These are phyloP conservation scores for Shiraia sp. DNA, from an alignment of 2,329 filamentous ascomycete species.

Conservation along the genomic window DNA sequence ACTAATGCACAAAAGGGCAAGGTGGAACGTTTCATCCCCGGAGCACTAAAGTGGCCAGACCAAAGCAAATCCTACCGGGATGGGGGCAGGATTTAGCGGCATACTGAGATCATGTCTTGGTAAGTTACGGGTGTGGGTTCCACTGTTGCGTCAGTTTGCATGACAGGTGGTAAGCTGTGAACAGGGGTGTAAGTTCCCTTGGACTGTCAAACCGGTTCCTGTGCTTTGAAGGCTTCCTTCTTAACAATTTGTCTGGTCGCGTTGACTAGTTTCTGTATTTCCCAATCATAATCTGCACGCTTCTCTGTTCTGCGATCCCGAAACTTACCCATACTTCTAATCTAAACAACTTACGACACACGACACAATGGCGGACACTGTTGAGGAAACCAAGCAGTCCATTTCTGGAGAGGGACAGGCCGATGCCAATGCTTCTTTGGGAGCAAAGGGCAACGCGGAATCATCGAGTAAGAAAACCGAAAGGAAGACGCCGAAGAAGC, in stretches of 20 bases:
- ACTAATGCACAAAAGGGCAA: not conserved
- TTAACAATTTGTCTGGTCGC: conserved; percentile 36
- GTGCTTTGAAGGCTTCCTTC: conserved; percentile 28
- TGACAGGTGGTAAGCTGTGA: conserved; percentile 39
- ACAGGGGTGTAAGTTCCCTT: conserved; percentile 36
- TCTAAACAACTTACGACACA: conserved; percentile 13
- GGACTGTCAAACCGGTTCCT: conserved; percentile 44
- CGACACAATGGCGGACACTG: conserved; percentile 44
- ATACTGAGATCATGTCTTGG: conserved; percentile 21
- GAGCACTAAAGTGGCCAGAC: conserved; percentile 4
- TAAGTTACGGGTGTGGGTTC: conserved; percentile 28
- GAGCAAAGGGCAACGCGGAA: conserved; percentile 43
- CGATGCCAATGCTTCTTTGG: conserved; percentile 40
- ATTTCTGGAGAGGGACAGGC: conserved; percentile 44
- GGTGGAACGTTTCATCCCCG: conserved; percentile 5
- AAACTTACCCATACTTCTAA: conserved; percentile 8
- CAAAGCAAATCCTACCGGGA: conserved; percentile 26
- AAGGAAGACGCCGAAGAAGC: conserved; percentile 56
- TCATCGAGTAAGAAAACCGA: conserved; percentile 50
- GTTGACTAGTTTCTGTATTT: conserved; percentile 17
- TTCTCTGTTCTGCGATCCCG: conserved; percentile 10
- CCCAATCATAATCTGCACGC: conserved; percentile 18
- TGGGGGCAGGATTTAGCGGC: conserved; percentile 37
- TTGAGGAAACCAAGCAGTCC: conserved; percentile 44
- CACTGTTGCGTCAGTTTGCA: conserved; percentile 46